Percentiles rank a stretch among this genome's conserved stretches.
These are phyloP conservation scores for Trichoderma semiorbis DNA, from an alignment of 2,329 filamentous ascomycete genomes.

Conservation along the genomic window DNA sequence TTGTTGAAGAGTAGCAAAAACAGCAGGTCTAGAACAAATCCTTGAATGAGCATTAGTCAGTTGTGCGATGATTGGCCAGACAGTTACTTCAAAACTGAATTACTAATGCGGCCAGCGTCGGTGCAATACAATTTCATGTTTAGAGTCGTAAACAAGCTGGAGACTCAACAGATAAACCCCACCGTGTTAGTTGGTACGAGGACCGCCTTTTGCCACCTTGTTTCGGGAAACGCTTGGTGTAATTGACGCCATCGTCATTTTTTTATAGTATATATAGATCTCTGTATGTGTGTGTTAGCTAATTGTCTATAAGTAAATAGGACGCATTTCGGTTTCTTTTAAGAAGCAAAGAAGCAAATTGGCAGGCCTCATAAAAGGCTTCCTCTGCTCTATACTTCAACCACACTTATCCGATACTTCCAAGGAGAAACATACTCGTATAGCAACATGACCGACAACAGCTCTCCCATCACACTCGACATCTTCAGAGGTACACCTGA, in stretches of 20 bases:
- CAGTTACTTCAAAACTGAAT: background rate
- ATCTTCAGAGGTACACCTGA: background rate
- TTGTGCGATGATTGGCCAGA: background rate
- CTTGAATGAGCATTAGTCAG: background rate
- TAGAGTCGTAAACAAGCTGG: background rate
- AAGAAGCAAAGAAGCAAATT: background rate
- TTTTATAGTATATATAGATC: background rate
- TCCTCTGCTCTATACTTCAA: background rate
- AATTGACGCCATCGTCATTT: background rate
- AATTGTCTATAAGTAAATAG: background rate
- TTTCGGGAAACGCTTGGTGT: background rate
- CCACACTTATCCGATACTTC: background rate
- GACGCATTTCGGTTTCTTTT: background rate
- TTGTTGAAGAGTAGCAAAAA: background rate
- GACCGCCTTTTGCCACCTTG: background rate
- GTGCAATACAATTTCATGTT: background rate
- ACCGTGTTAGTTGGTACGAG: background rate
- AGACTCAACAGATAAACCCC: background rate
- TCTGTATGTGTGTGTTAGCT: background rate
- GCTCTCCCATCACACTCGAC: background rate
- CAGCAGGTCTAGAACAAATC: constrained; percentile 5
- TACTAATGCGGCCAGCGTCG: background rate
- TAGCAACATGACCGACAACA: background rate
- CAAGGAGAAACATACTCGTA: background rate
- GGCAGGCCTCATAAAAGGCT: background rate